A percentile compares a stretch with the other conserved stretches of the same genome.
phyloP scores from a whole-genome alignment of 768 basidiomycete species.

The Trametes coccinea region DNA sequence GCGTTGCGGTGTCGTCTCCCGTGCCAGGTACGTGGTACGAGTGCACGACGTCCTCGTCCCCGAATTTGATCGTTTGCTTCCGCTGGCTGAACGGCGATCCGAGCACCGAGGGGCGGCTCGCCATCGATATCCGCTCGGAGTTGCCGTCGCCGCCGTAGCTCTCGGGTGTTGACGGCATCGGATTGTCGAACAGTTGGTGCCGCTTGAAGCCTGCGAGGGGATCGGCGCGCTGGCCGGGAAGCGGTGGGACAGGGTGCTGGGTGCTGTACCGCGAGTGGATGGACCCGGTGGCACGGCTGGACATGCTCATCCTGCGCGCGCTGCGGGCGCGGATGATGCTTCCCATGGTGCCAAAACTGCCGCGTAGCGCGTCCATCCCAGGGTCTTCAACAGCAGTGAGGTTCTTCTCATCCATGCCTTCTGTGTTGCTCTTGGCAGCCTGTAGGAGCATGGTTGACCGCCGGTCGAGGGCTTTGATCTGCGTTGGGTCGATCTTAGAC shows the following conservation, averaged over 20 bases:
- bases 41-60: constrained; percentile 70
- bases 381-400: constrained; percentile 76
- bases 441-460: constrained; percentile 88
- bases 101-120: constrained; percentile 33
- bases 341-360: constrained; percentile 88
- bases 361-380: constrained; percentile 88
- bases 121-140: constrained; percentile 42
- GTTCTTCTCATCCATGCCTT: constrained; percentile 66
- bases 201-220: constrained; percentile 60
- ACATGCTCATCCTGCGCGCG: constrained; percentile 36
- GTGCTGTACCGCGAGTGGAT: constrained; percentile 29
- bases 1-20: constrained; percentile 29
- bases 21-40: constrained; percentile 52
- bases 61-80: constrained; percentile 74
- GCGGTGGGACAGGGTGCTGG: constrained; percentile 28
- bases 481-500: constrained; percentile 87
- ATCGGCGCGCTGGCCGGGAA: constrained; percentile 26
- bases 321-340: constrained; percentile 80
- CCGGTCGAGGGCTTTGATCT: constrained; percentile 78
- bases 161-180: constrained; percentile 52
- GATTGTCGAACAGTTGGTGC: constrained; percentile 88
- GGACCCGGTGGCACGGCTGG: constrained; percentile 20
- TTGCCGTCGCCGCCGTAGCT: constrained; percentile 29
- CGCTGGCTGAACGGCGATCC: constrained; percentile 28
- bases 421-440: constrained; percentile 74